Percentiles rank a stretch among this genome's conserved stretches.
These are phyloP conservation scores for Talaromyces sp. DNA, from an alignment of 2,329 filamentous ascomycete species.

Conservation along the genomic window DNA sequence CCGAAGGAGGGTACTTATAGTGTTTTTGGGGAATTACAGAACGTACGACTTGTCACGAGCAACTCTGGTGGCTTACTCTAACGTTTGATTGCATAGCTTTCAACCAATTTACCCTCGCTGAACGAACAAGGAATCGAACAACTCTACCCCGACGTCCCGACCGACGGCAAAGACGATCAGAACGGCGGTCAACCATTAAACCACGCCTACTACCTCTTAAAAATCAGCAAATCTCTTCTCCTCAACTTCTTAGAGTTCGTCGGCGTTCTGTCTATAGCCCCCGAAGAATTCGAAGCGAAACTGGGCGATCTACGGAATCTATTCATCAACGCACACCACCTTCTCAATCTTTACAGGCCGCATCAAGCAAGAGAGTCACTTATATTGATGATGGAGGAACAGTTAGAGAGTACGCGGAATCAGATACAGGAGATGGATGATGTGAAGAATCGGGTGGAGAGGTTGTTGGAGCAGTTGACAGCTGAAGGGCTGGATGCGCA, in stretches of 20 bases:
- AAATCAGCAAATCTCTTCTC: conserved; percentile 77
- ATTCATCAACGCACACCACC: conserved; percentile 86
- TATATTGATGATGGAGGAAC: conserved; percentile 82
- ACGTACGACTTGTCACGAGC: conserved; percentile 37
- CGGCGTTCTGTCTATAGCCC: conserved; percentile 66
- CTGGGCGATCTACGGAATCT: conserved; percentile 74
- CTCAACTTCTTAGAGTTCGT: conserved; percentile 85
- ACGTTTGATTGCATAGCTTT: conserved; percentile 34
- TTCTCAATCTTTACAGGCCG: conserved; percentile 90
- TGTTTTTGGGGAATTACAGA: conserved; percentile 68
- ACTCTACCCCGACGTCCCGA: conserved; percentile 56
- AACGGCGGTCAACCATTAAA: conserved; percentile 45
- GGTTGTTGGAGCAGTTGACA: conserved; percentile 34
- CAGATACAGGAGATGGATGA: conserved; percentile 76
- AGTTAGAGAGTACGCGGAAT: conserved; percentile 66
- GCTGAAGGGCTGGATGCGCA: conserved; percentile 28
- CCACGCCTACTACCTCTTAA: conserved; percentile 63
- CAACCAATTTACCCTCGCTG: conserved; percentile 63
- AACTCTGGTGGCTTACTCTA: neutral
- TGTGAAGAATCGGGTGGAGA: conserved; percentile 65
- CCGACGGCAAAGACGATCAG: conserved; percentile 47
- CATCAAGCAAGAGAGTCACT: conserved; percentile 88
- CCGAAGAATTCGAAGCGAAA: conserved; percentile 66
- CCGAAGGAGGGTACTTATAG: conserved; percentile 68
- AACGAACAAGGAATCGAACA: conserved; percentile 68